Evolutionary conservation across 768 basidiomycete species (phyloP).

Genomic region (Lentinula aciculospora): DNA sequence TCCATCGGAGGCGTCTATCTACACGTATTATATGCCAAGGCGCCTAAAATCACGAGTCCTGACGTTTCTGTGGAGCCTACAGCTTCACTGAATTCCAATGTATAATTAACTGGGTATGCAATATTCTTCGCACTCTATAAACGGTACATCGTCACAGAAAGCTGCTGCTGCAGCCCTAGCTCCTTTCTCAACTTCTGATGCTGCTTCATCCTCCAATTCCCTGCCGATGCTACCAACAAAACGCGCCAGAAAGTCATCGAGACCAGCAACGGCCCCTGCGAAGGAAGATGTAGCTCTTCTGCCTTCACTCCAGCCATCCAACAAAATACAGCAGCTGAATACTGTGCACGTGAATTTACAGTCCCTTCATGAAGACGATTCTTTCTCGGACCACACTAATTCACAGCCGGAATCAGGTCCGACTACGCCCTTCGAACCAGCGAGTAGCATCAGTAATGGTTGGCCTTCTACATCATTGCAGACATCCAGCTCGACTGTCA

Average conservation of each 20-base stretch:
- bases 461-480: neutral
- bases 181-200: neutral
- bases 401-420: slow-evolving; percentile 4
- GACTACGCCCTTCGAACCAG: neutral
- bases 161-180: neutral
- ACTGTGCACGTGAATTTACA: slow-evolving; percentile 13
- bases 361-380: slow-evolving; percentile 19
- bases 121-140: neutral
- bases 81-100: neutral
- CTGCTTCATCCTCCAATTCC: neutral
- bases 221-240: slow-evolving; percentile 10
- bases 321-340: neutral
- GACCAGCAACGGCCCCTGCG: slow-evolving; percentile 39
- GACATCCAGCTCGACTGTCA: neutral
- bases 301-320: slow-evolving; percentile 18
- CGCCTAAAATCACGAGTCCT: slow-evolving; percentile 3
- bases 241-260: slow-evolving; percentile 21
- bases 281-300: slow-evolving; percentile 35
- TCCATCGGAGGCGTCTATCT: too few relatives aligned
- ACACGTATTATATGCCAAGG: neutral
- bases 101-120: neutral
- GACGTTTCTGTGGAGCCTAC: slow-evolving; percentile 5
- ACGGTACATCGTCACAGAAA: neutral
- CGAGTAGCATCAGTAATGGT: neutral
- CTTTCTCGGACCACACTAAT: neutral